These are phyloP conservation scores for Linanthus parryae DNA, from an alignment of 148 eudicot species.

Conservation along the genomic window DNA sequence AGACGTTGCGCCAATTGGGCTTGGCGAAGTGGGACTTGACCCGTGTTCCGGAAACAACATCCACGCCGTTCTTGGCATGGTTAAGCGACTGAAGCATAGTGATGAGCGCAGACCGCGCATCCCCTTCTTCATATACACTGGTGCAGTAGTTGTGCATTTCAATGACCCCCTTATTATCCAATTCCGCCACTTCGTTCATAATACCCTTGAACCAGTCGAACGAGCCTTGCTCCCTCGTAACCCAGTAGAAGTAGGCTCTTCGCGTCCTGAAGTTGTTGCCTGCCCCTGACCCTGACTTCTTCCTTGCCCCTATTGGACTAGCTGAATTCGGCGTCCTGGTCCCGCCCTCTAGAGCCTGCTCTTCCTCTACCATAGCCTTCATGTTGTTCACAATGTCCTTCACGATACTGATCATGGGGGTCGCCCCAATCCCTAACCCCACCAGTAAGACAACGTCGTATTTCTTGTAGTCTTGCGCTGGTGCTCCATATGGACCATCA, in stretches of 20 bases:
- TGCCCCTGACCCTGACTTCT: conserved; percentile 11
- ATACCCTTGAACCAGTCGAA: conserved; percentile 59
- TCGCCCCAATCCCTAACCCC: conserved; percentile 48
- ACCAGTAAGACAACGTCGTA: conserved; percentile 45
- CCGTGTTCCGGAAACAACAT: conserved; percentile 43
- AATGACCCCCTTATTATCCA: conserved; percentile 33
- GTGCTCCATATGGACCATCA: conserved; percentile 57
- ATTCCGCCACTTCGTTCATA: conserved; percentile 44
- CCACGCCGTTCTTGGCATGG: conserved; percentile 52
- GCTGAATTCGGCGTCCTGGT: background rate
- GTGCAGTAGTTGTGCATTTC: conserved; percentile 58
- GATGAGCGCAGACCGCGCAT: conserved; percentile 43
- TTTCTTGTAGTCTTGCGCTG: conserved; percentile 51
- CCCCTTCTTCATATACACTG: conserved; percentile 52
- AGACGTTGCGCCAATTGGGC: conserved; percentile 48
- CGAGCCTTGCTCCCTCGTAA: conserved; percentile 51
- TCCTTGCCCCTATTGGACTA: background rate
- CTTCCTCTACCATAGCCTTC: conserved; percentile 31
- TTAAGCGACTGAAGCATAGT: conserved; percentile 44
- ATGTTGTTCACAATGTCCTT: conserved; percentile 54
- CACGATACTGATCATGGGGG: conserved; percentile 52
- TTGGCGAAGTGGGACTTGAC: conserved; percentile 49
- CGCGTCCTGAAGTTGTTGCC: conserved; percentile 26
- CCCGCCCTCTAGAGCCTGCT: conserved; percentile 21
- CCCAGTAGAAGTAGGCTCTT: conserved; percentile 53